These are phyloP conservation scores for Fragilaria crotonensis DNA, from an alignment of 108 stramenopile species.

Conservation along the genomic window DNA sequence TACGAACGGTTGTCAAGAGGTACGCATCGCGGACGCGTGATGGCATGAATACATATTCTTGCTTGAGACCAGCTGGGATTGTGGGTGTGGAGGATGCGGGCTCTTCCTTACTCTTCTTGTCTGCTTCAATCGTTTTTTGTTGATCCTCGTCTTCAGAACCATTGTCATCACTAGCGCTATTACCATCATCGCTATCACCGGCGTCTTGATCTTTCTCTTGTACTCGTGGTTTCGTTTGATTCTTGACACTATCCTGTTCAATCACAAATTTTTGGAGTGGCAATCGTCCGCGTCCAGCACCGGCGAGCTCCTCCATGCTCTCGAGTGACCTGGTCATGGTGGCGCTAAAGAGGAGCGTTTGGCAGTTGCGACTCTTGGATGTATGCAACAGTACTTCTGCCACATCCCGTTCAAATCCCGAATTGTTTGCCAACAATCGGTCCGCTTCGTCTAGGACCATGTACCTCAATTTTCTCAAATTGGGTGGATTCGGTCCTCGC, in stretches of 20 bases:
- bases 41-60: conserved; percentile 97
- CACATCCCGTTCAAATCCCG: conserved; percentile 89
- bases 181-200: conserved; percentile 14
- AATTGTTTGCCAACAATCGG: conserved; percentile 76
- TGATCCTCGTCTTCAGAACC: conserved; percentile 15
- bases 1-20: conserved; percentile 62
- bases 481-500: conserved; percentile 64
- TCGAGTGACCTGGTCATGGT: conserved; percentile 88
- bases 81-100: conserved; percentile 42
- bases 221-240: conserved; percentile 14
- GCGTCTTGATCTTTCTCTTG: conserved; percentile 14
- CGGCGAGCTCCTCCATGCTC: conserved; percentile 74
- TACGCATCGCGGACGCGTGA: conserved; percentile 81
- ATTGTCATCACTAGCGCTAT: conserved; percentile 6
- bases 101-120: conserved; percentile 14
- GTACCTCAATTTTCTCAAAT: conserved; percentile 59
- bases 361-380: conserved; percentile 44
- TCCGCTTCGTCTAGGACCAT: conserved; percentile 98
- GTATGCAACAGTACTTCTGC: conserved; percentile 71
- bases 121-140: neutral
- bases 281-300: conserved; percentile 56
- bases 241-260: conserved; percentile 25
- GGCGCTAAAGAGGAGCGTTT: conserved; percentile 94
- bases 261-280: conserved; percentile 67
- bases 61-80: conserved; percentile 81